A percentile compares a stretch with the other conserved stretches of the same genome.
These are phyloP conservation scores for Tuber borchii DNA, from an alignment of 495 filamentous ascomycete genomes.

Conservation along the genomic window DNA sequence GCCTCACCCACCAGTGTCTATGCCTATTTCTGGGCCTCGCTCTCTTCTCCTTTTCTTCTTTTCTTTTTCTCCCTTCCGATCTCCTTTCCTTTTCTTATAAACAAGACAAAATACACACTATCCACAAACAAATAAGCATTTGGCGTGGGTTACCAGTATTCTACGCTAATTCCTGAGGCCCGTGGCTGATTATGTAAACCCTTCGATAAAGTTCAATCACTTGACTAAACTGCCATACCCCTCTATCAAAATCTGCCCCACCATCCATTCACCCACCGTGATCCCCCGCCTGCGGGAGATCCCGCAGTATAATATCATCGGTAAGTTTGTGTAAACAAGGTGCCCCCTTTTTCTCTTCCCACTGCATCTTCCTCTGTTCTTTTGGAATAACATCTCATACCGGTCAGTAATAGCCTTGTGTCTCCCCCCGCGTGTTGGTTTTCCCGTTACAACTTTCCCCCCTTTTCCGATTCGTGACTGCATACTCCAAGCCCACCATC, in stretches of 20 bases:
- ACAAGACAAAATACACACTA: neutral
- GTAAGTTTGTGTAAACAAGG: neutral
- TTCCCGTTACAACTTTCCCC: neutral
- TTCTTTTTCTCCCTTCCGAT: too few species aligned
- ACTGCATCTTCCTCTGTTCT: neutral
- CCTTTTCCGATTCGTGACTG: too few species aligned
- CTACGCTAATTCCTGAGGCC: neutral
- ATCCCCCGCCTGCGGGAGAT: neutral
- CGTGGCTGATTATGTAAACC: neutral
- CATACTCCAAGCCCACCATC: too few species aligned
- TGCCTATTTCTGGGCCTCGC: too few species aligned
- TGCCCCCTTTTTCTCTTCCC: neutral
- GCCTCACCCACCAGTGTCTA: too few species aligned
- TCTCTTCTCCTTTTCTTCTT: too few species aligned
- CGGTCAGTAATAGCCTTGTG: neutral
- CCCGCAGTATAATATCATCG: neutral
- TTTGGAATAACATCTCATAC: neutral
- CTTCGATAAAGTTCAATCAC: neutral
- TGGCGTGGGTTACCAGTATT: neutral
- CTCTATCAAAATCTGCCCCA: neutral
- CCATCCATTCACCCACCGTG: neutral
- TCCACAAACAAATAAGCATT: neutral
- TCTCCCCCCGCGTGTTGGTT: neutral
- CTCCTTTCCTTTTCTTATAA: too few species aligned
- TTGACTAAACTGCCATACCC: neutral